phyloP scores from a whole-genome alignment of 2,329 filamentous ascomycete genomes.

The Colletotrichum sp. region DNA sequence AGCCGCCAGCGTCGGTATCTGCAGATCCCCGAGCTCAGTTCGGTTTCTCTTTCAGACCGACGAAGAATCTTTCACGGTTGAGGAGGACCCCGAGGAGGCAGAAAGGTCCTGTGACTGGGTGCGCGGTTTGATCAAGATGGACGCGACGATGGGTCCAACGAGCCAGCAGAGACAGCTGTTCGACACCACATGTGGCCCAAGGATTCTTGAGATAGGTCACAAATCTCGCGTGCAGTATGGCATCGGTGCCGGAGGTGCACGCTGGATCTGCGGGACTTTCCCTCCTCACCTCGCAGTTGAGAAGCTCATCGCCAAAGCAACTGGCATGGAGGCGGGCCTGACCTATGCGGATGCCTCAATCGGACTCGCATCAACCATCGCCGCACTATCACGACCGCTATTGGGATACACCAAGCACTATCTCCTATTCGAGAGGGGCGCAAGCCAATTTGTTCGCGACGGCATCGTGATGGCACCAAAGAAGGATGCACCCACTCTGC shows the following conservation, averaged over 20 bases:
- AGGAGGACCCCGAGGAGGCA: not conserved
- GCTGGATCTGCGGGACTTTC: constrained; percentile 18
- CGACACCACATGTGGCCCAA: not conserved
- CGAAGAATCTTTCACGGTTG: not conserved
- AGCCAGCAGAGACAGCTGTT: not conserved
- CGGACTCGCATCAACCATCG: constrained; percentile 10
- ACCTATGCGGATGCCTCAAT: constrained; percentile 12
- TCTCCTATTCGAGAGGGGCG: not conserved
- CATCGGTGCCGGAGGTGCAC: constrained; percentile 8
- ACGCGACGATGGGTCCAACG: not conserved
- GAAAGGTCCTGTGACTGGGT: not conserved
- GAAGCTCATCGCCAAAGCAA: not conserved
- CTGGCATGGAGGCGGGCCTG: constrained; percentile 3
- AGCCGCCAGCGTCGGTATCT: not conserved
- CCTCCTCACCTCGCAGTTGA: constrained; percentile 14
- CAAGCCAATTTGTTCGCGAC: not conserved
- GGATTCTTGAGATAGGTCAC: constrained; percentile 5
- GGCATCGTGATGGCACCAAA: not conserved
- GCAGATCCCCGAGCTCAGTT: not conserved
- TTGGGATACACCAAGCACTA: not conserved
- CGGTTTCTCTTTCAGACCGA: not conserved
- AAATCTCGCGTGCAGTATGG: constrained; percentile 2
- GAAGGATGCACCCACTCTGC: not conserved
- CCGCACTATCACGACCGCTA: not conserved
- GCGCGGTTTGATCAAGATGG: not conserved